Conservation (phyloP, 2,329 filamentous ascomycete species). For the Aspergillus tubingensis region DNA sequence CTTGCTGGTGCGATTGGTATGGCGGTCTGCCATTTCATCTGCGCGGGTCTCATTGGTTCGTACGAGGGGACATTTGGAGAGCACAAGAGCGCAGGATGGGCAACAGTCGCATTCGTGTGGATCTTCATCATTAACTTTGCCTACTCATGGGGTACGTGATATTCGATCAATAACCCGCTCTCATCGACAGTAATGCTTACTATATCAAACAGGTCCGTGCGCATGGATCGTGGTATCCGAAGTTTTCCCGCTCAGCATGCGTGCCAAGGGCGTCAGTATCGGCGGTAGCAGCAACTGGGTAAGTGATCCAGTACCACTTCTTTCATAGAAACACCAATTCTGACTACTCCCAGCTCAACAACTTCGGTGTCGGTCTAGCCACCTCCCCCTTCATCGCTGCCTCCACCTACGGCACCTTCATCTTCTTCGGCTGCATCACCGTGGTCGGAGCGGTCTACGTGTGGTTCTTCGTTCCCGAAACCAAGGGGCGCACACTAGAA, state of each 20-base stretch:
- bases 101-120: conserved; percentile 61
- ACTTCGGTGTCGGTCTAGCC: conserved; percentile 66
- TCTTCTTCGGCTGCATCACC: conserved; percentile 63
- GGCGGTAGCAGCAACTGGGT: conserved; percentile 41
- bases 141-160: conserved; percentile 61
- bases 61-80: conserved; percentile 61
- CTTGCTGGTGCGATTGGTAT: conserved; percentile 65
- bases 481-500: conserved; percentile 40
- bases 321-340: background rate
- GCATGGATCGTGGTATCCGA: conserved; percentile 72
- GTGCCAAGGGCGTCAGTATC: conserved; percentile 56
- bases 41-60: conserved; percentile 67
- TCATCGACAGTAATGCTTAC: background rate
- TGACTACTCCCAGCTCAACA: conserved; percentile 50
- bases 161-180: background rate
- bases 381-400: conserved; percentile 66
- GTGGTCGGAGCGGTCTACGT: conserved; percentile 31
- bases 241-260: conserved; percentile 70
- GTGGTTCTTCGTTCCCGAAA: conserved; percentile 37
- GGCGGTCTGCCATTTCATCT: conserved; percentile 70
- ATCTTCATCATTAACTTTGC: conserved; percentile 74
- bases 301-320: background rate
- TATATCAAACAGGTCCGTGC: background rate
- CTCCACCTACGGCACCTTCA: conserved; percentile 70
- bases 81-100: conserved; percentile 68